These are phyloP conservation scores for Ramaria sp. DNA, from an alignment of 768 basidiomycete genomes.

Conservation along the genomic window DNA sequence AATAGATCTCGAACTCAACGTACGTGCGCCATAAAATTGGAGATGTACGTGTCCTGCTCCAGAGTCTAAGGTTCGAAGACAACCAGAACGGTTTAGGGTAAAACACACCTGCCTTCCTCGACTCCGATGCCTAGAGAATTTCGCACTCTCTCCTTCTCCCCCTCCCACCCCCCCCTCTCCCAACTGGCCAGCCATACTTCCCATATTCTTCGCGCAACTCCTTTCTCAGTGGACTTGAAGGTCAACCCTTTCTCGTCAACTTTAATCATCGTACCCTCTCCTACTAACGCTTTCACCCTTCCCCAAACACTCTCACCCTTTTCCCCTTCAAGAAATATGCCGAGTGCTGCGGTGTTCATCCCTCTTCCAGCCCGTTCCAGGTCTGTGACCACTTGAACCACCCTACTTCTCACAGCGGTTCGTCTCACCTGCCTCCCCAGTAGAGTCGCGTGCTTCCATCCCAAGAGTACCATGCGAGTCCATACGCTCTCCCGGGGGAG, in stretches of 20 bases:
- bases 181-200: constrained; percentile 78
- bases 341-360: constrained; percentile 60
- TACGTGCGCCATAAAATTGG: constrained; percentile 62
- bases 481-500: constrained; percentile 42
- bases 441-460: constrained; percentile 47
- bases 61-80: neutral
- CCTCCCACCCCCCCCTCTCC: constrained; percentile 63
- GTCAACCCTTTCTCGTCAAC: neutral
- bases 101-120: constrained; percentile 52
- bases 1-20: constrained; percentile 67
- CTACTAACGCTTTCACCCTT: constrained; percentile 45
- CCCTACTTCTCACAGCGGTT: constrained; percentile 44
- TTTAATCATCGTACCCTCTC: constrained; percentile 24
- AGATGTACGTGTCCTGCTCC: constrained; percentile 52
- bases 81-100: neutral
- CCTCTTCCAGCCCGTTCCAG: neutral
- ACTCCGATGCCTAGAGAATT: constrained; percentile 51
- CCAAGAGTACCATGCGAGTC: constrained; percentile 43
- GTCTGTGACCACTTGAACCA: constrained; percentile 37
- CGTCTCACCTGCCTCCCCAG: constrained; percentile 52
- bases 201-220: constrained; percentile 43
- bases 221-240: constrained; percentile 33
- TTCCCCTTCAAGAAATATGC: constrained; percentile 67
- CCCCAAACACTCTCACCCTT: constrained; percentile 76
- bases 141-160: constrained; percentile 61